Percentiles rank a stretch among this genome's conserved stretches.
phyloP scores from a whole-genome alignment of 164 flowering plant genomes.

The Litsea cubeba region DNA sequence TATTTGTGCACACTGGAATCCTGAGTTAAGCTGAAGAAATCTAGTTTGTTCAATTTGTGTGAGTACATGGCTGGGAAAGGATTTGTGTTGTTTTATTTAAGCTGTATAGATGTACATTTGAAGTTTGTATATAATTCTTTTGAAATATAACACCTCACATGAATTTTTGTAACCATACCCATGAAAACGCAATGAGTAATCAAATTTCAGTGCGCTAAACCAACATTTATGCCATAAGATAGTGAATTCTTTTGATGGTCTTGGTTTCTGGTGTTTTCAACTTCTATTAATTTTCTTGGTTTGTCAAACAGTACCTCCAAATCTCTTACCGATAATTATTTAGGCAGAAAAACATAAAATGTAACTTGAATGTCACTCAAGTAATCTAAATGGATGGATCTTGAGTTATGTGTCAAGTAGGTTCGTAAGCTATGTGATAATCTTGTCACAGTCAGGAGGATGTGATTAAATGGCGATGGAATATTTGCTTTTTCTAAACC shows the following conservation, averaged over 20 bases:
- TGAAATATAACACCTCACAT: not conserved
- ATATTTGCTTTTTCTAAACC: too few relatives aligned
- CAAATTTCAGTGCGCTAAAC: not conserved
- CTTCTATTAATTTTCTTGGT: too few relatives aligned
- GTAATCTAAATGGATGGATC: too few relatives aligned
- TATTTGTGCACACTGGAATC: not conserved
- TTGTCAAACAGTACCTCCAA: too few relatives aligned
- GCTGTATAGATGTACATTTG: slow-evolving; percentile 15
- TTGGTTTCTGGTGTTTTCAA: too few relatives aligned
- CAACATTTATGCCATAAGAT: not conserved
- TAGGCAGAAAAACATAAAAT: too few relatives aligned
- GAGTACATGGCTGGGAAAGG: not conserved
- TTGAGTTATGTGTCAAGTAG: too few relatives aligned
- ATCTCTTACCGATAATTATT: too few relatives aligned
- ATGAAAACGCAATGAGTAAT: not conserved
- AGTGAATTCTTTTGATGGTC: not conserved
- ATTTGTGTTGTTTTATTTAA: not conserved
- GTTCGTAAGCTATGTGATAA: too few relatives aligned
- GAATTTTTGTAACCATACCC: not conserved
- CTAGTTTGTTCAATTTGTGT: not conserved
- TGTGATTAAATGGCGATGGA: too few relatives aligned
- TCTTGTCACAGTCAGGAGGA: too few relatives aligned
- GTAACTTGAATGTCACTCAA: too few relatives aligned
- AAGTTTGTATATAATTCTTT: slow-evolving; percentile 10
- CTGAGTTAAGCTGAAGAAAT: not conserved